phyloP scores from a whole-genome alignment of 306 rosid genomes.

The Cucurbita moschata region DNA sequence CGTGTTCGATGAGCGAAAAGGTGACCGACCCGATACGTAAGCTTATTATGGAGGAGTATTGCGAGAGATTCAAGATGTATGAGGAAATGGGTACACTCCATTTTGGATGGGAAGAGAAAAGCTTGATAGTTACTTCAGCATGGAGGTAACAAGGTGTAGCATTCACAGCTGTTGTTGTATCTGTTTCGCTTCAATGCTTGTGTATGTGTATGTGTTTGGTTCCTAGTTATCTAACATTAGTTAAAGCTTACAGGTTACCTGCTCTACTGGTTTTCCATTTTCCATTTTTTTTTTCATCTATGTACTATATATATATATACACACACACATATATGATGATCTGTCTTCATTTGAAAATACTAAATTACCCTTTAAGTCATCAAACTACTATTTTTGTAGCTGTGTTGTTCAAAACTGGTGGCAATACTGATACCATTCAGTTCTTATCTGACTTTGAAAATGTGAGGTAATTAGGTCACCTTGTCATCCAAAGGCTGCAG shows the following conservation, averaged over 20 bases:
- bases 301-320: background rate
- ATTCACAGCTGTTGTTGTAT: conserved; percentile 10
- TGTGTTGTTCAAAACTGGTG: background rate
- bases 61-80: conserved; percentile 56
- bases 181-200: conserved; percentile 18
- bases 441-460: background rate
- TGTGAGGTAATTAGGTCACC: background rate
- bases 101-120: conserved; percentile 93
- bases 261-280: background rate
- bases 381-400: background rate
- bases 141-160: conserved; percentile 41
- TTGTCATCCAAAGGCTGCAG: background rate
- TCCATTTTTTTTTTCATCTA: background rate
- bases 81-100: conserved; percentile 71
- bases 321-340: background rate
- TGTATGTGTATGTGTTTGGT: conserved; percentile 8
- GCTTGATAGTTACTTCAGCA: conserved; percentile 80
- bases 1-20: conserved; percentile 38
- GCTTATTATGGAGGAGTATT: conserved; percentile 41
- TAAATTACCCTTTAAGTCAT: background rate
- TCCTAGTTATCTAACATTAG: conserved; percentile 7
- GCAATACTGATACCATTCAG: background rate
- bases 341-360: background rate
- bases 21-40: conserved; percentile 31
- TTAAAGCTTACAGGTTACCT: background rate